Evolutionary conservation across 768 basidiomycete genomes (phyloP).

Genomic region (Exidia glandulosa): DNA sequence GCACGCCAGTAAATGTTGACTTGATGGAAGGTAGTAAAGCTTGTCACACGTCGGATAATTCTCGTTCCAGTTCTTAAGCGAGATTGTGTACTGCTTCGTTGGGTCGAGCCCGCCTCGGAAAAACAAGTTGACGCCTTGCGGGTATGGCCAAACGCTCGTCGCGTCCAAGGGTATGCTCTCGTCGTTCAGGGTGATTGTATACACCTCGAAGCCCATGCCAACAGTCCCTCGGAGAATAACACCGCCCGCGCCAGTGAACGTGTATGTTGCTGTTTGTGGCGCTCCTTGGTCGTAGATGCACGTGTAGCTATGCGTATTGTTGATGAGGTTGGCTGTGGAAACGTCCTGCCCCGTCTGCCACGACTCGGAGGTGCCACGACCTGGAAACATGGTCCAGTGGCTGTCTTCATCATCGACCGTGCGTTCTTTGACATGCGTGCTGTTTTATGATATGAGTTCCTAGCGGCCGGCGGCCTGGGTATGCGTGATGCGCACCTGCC

Average conservation of each 20-base stretch:
- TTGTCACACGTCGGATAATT: not conserved
- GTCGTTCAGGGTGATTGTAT: not conserved
- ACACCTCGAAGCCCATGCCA: not conserved
- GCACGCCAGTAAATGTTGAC: not conserved
- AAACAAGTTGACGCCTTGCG: not conserved
- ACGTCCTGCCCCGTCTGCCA: not conserved
- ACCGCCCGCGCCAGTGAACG: not conserved
- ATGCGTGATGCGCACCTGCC: not conserved
- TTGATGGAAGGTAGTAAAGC: not conserved
- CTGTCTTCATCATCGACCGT: not conserved
- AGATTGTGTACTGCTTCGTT: not conserved
- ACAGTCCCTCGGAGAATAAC: not conserved
- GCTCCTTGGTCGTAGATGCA: conserved; percentile 1
- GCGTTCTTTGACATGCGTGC: not conserved
- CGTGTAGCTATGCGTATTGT: not conserved
- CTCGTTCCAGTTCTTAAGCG: not conserved
- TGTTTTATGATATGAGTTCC: not conserved
- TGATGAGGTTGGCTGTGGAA: not conserved
- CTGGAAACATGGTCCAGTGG: not conserved
- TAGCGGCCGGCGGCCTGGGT: not conserved
- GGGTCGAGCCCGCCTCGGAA: not conserved
- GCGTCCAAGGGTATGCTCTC: not conserved
- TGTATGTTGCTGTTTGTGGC: not conserved
- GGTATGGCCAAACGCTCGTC: not conserved
- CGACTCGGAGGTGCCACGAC: not conserved